phyloP scores from a whole-genome alignment of 2,329 filamentous ascomycete species.

The Trichothecium sympodiale region DNA sequence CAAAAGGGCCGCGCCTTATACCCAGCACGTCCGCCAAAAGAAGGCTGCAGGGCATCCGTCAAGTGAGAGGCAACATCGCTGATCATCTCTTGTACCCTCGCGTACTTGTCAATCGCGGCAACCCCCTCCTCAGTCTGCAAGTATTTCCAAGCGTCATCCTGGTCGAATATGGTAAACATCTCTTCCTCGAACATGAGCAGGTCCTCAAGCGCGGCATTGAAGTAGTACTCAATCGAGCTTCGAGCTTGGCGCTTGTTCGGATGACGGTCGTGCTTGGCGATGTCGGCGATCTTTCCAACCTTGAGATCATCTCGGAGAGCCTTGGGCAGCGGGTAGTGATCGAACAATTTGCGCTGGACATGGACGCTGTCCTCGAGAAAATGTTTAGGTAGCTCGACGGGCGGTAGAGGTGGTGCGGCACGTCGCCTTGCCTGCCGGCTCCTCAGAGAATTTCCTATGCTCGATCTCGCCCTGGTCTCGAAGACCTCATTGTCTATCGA shows the following conservation, averaged over 20 bases:
- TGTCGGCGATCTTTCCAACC: not conserved
- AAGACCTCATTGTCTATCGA: no score
- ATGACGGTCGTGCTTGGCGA: not conserved
- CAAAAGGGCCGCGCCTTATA: conserved; percentile 25
- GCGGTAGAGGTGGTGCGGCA: conserved; percentile 1
- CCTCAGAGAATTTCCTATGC: not conserved
- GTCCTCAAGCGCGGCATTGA: conserved; percentile 2
- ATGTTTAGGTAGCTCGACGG: conserved; percentile 1
- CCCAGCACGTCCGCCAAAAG: conserved; percentile 19
- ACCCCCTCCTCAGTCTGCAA: not conserved
- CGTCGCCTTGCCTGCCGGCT: conserved; percentile 1
- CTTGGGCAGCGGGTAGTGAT: conserved; percentile 1
- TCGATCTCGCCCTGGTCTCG: no score
- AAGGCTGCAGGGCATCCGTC: conserved; percentile 21
- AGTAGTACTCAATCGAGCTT: conserved; percentile 1
- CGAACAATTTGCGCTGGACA: not conserved
- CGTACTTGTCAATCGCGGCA: conserved; percentile 9
- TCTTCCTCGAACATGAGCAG: conserved; percentile 1
- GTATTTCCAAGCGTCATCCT: not conserved
- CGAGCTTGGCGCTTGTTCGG: not conserved
- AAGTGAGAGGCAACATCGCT: conserved; percentile 25
- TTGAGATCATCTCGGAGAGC: conserved; percentile 1
- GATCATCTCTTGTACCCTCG: conserved; percentile 21
- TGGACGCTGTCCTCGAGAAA: conserved; percentile 3
- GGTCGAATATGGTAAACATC: not conserved